Base-by-base conservation (phyloP, 495 filamentous ascomycete genomes). In the Penicillium psychrofluorescens region DNA sequence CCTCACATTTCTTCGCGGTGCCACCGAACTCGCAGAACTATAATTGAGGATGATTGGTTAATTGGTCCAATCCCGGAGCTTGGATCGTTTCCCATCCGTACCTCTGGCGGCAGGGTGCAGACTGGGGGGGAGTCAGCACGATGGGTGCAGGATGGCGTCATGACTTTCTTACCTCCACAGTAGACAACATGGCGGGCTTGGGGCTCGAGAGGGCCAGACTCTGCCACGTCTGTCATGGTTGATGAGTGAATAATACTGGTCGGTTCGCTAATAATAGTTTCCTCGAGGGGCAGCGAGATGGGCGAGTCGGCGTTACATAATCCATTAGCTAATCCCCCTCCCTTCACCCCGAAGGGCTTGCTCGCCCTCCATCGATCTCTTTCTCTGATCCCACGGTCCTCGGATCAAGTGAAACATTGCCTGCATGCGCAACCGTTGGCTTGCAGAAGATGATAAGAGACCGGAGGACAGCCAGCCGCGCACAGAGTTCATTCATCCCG, bases 11-110 rank as follows among this genome's bases (percentile, higher is more conserved):
- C 68, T 88, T 94, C n/a, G 85, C 80, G n/a, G 90, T 95, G 41
- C 86, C 90, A 55, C 92, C 91, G 64, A 95, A 97, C 67, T 97
- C 94, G 70, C 92, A 98, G 68, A 95, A 98, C 92, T 98, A 68
- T 55, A 55, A 40, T 51, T 38, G 16, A 5, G 36, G 8, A 22
- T 15, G 10, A 6, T 22, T 33, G n/a, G 16, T 36, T 40, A 36
- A 31, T 22, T 12, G 29, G 13, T 2, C 29, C 28, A 50, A 35
- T 14, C 13, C 34, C 36, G 27, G 29, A 35, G 31, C 41, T n/a
- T 29, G 22, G 46, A 32, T 67, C 72, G n/a, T 22, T 22, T 22
- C 22, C 22, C 22, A 22, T 22, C 6, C 22, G 63, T 88, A 94
- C 89, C 82, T 95, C 92, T 55, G 90, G 89, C 38, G 92, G 92